Percentiles rank a stretch among this genome's conserved stretches.
These are phyloP conservation scores for Boletellus dicymbophilus DNA, from an alignment of 1,284 basidiomycete species.

Conservation along the genomic window DNA sequence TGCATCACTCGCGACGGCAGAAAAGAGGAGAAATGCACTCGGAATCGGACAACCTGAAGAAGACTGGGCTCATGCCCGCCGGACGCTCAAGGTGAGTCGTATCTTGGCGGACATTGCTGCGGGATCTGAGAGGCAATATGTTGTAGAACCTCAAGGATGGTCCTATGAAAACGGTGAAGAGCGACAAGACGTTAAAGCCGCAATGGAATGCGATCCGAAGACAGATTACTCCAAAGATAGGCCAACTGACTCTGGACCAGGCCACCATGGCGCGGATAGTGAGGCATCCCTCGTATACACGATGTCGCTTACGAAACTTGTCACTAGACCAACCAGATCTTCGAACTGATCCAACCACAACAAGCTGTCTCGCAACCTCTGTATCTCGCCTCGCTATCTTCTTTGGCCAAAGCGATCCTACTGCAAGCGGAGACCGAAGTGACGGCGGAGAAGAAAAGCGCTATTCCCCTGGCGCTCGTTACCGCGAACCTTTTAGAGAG, in stretches of 20 bases:
- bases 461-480: constrained; percentile 81
- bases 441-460: constrained; percentile 84
- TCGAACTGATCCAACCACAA: constrained; percentile 47
- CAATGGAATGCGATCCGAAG: constrained; percentile 71
- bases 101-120: constrained; percentile 15
- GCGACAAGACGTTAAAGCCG: constrained; percentile 53
- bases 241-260: constrained; percentile 86
- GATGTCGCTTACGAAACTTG: constrained; percentile 7
- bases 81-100: constrained; percentile 54
- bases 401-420: constrained; percentile 86
- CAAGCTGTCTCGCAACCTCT: constrained; percentile 44
- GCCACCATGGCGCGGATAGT: constrained; percentile 74
- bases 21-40: constrained; percentile 36
- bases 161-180: constrained; percentile 77
- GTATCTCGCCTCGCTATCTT: constrained; percentile 83
- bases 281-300: constrained; percentile 34
- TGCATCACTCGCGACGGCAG: constrained; percentile 34
- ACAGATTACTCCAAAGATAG: constrained; percentile 88
- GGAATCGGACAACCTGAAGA: constrained; percentile 56
- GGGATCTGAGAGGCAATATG: constrained; percentile 23
- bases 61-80: constrained; percentile 71
- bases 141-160: constrained; percentile 68
- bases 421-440: constrained; percentile 96
- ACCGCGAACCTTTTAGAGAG: constrained; percentile 43
- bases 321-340: constrained; percentile 68